Conservation (phyloP, 2,329 filamentous ascomycete genomes). For the Trichoderma simmonsii region DNA sequence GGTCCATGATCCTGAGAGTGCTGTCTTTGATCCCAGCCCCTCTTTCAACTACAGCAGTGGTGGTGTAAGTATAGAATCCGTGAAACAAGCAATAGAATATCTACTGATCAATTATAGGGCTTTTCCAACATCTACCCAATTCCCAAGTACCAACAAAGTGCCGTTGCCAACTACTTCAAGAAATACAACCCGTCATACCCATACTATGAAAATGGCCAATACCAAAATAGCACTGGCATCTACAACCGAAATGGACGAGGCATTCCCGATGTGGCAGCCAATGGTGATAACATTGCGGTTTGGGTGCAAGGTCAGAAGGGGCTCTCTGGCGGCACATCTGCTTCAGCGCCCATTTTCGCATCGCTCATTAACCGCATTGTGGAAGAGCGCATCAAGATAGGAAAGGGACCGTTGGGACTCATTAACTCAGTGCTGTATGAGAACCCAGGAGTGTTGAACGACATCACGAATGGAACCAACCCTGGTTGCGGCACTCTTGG, state of each 20-base stretch:
- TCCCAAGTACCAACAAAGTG: constrained; percentile 45
- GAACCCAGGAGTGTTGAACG: background rate
- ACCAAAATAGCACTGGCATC: constrained; percentile 35
- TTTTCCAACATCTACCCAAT: constrained; percentile 47
- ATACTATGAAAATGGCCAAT: constrained; percentile 30
- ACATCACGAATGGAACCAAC: constrained; percentile 22
- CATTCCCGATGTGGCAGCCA: constrained; percentile 34
- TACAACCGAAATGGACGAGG: constrained; percentile 42
- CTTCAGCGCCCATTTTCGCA: constrained; percentile 22
- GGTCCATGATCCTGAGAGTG: constrained; percentile 43
- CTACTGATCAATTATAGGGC: constrained; percentile 25
- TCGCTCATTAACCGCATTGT: constrained; percentile 25
- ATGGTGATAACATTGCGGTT: constrained; percentile 23
- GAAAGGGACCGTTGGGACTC: constrained; percentile 40
- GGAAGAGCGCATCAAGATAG: constrained; percentile 23
- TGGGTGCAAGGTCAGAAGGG: constrained; percentile 45
- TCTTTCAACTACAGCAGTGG: constrained; percentile 10
- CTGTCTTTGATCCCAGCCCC: constrained; percentile 32
- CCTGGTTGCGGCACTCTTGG: constrained; percentile 33
- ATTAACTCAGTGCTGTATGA: constrained; percentile 18
- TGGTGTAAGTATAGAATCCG: background rate
- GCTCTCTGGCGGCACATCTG: constrained; percentile 19
- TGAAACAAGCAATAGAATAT: background rate
- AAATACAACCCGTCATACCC: constrained; percentile 37
- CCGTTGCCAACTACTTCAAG: constrained; percentile 37